Percentiles rank a stretch among this genome's conserved stretches.
Evolutionary conservation across 768 basidiomycete species (phyloP).

Genomic region (Mycena crocata): DNA sequence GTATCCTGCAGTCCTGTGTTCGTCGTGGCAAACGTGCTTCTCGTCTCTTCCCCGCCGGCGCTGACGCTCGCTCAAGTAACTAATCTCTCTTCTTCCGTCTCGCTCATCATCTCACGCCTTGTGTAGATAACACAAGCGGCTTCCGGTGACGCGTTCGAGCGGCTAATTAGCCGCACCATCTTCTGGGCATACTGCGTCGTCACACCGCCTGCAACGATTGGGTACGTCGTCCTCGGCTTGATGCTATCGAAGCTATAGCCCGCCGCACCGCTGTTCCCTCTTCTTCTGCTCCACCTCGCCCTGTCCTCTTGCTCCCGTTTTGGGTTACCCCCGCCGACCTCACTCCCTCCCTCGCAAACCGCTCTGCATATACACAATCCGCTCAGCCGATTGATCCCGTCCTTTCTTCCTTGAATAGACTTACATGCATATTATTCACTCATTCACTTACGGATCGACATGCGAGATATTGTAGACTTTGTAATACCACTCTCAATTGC

Average conservation of each 20-base stretch:
- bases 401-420: no score
- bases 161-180: constrained; percentile 86
- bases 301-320: no score
- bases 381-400: no score
- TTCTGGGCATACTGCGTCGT: constrained; percentile 93
- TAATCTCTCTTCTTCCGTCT: constrained; percentile 22
- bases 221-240: constrained; percentile 81
- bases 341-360: no score
- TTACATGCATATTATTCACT: no score
- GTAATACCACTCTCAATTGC: no score
- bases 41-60: constrained; percentile 88
- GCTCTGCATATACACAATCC: no score
- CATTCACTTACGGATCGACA: no score
- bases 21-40: constrained; percentile 84
- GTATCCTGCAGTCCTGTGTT: constrained; percentile 77
- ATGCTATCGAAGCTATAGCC: constrained; percentile 65
- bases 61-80: constrained; percentile 65
- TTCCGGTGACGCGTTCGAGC: constrained; percentile 89
- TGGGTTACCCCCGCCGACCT: no score
- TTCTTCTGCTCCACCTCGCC: no score
- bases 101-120: neutral
- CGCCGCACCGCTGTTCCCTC: no score
- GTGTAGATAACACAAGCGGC: constrained; percentile 84
- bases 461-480: no score
- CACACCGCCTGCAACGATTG: constrained; percentile 87